Base-by-base conservation (phyloP, 495 filamentous ascomycete genomes). In the Annulohypoxylon nitens region DNA sequence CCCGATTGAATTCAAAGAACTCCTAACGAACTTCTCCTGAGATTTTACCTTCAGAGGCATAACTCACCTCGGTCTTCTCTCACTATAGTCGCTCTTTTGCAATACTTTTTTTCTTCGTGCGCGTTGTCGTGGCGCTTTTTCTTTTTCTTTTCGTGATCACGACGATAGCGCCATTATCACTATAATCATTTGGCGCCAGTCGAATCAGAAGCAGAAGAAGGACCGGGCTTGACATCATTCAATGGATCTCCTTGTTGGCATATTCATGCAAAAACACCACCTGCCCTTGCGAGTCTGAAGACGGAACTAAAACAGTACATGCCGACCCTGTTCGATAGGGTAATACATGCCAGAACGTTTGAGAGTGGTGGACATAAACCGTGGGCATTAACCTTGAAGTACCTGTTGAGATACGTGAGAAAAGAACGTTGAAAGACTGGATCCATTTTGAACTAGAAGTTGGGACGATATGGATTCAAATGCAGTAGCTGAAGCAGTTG, bases 1-100 rank as follows among this genome's bases (percentile, higher is more conserved):
- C 63, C 71, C 55, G 58, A 74, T 70, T 70, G 57, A 66, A 55
- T 18, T 67, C 20, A 61, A 37, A 34, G 62, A 70, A 57, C 41
- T 74, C 67, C 62, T 70, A 61, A 37, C 43, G 62, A 70, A 57
- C 41, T 74, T 70, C 62, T 70, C 71, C 67, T 70, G 67, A 70
- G 67, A 70, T 33, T 70, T 63, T 70, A 66, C 51, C 58, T 67
- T 39, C 30, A 67, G 67, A 74, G 67, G 50, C 26, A 54, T 6
- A 43, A 43, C 58, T 33, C 54, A 58, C 50, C 62, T 74, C 30
- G 55, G 61, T 66, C 62, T 53, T 67, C 63, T 61, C 39, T 30
- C 41, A 65, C 60, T 51, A 67, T 45, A 71, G 69, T 72, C 65
- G 47, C 61, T 72, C 73, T 60, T 72, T 30, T 23, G 36, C 62